Evolutionary conservation across 2,329 filamentous ascomycete species (phyloP).

Genomic region (Colletotrichum navitas): DNA sequence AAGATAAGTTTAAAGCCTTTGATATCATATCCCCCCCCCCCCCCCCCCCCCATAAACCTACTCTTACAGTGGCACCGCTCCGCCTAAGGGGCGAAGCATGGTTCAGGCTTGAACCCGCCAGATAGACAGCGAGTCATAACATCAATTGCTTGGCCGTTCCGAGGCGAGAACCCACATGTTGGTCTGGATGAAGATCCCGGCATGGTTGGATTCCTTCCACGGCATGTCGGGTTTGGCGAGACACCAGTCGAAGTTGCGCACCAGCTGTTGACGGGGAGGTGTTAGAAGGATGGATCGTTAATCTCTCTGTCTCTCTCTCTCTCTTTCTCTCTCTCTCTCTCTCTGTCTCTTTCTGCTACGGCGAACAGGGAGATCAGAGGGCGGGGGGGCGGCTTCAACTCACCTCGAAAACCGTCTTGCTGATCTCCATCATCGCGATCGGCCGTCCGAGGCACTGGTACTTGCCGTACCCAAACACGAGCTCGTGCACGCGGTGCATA

Average conservation of each 20-base stretch:
- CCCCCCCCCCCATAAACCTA: neutral
- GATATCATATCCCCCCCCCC: neutral
- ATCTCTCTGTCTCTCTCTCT: too few species aligned
- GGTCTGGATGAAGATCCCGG: slow-evolving; percentile 31
- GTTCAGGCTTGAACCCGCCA: neutral
- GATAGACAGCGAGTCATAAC: neutral
- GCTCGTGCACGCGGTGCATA: slow-evolving; percentile 56
- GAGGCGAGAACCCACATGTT: slow-evolving; percentile 41
- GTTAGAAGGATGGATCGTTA: neutral
- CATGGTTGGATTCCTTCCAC: slow-evolving; percentile 39
- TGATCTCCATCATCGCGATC: slow-evolving; percentile 62
- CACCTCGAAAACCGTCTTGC: slow-evolving; percentile 63
- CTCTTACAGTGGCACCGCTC: neutral
- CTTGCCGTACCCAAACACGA: slow-evolving; percentile 60
- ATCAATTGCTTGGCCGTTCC: slow-evolving; percentile 15
- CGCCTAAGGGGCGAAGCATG: neutral
- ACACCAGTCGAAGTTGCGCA: slow-evolving; percentile 43
- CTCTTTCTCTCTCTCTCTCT: too few species aligned
- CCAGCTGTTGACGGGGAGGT: slow-evolving; percentile 4
- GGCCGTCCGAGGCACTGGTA: slow-evolving; percentile 60
- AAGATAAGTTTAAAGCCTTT: neutral
- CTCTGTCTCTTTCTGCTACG: too few species aligned
- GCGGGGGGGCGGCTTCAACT: slow-evolving; percentile 37
- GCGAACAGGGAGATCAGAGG: too few species aligned
- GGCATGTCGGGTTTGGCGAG: slow-evolving; percentile 39